Percentiles rank a stretch among this genome's conserved stretches.
Evolutionary conservation across 1,284 basidiomycete species (phyloP).

Genomic region (Pulveroboletus sp.): DNA sequence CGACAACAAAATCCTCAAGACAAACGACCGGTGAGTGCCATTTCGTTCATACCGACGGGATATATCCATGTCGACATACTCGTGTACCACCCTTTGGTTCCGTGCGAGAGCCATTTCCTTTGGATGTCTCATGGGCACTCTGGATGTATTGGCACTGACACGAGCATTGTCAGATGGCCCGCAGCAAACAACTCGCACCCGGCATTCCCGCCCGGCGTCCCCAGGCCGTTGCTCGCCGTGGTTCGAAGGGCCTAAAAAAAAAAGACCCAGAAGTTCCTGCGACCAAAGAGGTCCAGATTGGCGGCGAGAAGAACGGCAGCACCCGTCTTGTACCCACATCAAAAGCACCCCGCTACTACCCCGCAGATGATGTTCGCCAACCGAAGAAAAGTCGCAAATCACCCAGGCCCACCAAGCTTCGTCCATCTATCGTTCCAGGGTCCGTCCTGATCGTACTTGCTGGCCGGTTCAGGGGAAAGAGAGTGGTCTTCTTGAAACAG

Average conservation of each 20-base stretch:
- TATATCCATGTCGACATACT: not conserved
- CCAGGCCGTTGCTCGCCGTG: conserved; percentile 79
- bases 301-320: conserved; percentile 90
- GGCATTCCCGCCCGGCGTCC: conserved; percentile 80
- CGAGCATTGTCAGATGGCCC: conserved; percentile 75
- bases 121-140: conserved; percentile 39
- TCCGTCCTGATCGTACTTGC: conserved; percentile 96
- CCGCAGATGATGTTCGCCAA: conserved; percentile 89
- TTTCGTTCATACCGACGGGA: conserved; percentile 16
- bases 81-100: not conserved
- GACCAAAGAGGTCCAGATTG: conserved; percentile 81
- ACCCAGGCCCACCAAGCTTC: conserved; percentile 76
- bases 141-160: conserved; percentile 40
- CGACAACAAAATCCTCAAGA: conserved; percentile 43
- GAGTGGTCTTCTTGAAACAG: conserved; percentile 98
- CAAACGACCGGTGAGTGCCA: conserved; percentile 40
- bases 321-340: conserved; percentile 83
- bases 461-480: conserved; percentile 97
- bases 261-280: conserved; percentile 60
- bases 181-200: conserved; percentile 84
- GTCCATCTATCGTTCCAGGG: conserved; percentile 90
- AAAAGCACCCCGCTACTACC: conserved; percentile 96
- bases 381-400: conserved; percentile 94
- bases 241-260: conserved; percentile 81
- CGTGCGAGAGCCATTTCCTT: conserved; percentile 16